phyloP scores from a whole-genome alignment of 1,284 basidiomycete genomes.

The Chalciporus sp. region DNA sequence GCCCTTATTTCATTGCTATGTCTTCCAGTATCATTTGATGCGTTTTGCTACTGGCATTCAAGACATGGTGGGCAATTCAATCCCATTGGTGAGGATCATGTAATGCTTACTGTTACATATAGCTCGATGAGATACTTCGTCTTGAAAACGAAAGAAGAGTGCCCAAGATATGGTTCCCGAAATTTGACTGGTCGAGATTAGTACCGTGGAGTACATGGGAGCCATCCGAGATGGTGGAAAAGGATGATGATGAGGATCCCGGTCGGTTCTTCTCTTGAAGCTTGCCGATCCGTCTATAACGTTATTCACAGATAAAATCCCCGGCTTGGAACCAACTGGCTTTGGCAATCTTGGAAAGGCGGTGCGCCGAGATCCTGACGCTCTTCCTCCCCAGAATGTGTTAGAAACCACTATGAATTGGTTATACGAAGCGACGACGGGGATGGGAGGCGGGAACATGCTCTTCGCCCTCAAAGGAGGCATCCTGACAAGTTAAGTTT shows the following conservation, averaged over 20 bases:
- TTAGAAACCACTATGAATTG: conserved; percentile 54
- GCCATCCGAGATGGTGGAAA: conserved; percentile 45
- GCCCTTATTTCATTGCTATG: conserved; percentile 67
- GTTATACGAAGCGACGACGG: conserved; percentile 43
- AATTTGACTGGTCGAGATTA: conserved; percentile 41
- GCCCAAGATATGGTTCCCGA: conserved; percentile 72
- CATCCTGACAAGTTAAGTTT: conserved; percentile 53
- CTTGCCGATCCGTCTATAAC: not conserved
- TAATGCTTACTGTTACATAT: conserved; percentile 4
- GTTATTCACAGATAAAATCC: conserved; percentile 51
- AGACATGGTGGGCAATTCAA: conserved; percentile 39
- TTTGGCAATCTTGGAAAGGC: conserved; percentile 57
- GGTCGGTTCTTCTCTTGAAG: conserved; percentile 33
- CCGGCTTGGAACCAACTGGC: conserved; percentile 50
- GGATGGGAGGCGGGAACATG: conserved; percentile 56
- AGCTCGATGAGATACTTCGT: conserved; percentile 57
- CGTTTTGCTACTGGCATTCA: conserved; percentile 51
- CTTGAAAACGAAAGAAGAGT: conserved; percentile 57
- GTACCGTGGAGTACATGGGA: conserved; percentile 51
- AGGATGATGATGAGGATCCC: conserved; percentile 57
- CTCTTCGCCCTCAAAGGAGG: conserved; percentile 84
- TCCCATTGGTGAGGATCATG: not conserved
- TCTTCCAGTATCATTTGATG: conserved; percentile 75
- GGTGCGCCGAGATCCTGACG: conserved; percentile 70
- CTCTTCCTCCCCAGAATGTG: conserved; percentile 63